phyloP scores from a whole-genome alignment of 768 basidiomycete species.

The Russula compacta region DNA sequence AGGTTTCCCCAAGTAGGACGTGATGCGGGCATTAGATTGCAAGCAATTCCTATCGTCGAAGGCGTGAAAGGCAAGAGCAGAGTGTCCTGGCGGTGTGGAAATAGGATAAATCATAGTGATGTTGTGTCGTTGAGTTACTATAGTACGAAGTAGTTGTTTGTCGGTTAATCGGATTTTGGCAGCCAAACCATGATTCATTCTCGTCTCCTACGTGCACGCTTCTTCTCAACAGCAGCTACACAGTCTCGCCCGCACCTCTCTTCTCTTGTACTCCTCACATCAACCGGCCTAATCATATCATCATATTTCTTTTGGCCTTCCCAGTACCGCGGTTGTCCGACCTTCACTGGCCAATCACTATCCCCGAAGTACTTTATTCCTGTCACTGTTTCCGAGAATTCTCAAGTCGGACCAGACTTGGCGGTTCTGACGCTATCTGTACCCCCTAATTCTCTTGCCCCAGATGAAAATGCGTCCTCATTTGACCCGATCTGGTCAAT shows the following conservation, averaged over 20 bases:
- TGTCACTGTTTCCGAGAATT: constrained; percentile 45
- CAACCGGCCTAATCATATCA: constrained; percentile 34
- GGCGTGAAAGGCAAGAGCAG: neutral
- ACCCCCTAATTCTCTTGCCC: constrained; percentile 31
- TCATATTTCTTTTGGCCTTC: constrained; percentile 48
- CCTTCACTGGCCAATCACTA: constrained; percentile 24
- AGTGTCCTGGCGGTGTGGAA: constrained; percentile 1
- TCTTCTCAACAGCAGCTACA: neutral
- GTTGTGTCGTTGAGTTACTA: neutral
- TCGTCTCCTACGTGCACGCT: constrained; percentile 2
- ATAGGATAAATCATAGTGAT: constrained; percentile 4
- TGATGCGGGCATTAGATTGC: constrained; percentile 13
- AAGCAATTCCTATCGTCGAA: neutral
- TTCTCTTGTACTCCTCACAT: constrained; percentile 27
- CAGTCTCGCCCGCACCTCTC: constrained; percentile 7
- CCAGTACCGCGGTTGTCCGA: constrained; percentile 37
- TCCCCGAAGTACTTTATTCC: constrained; percentile 41
- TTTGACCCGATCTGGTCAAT: constrained; percentile 57
- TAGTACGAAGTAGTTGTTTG: neutral
- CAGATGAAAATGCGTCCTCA: constrained; percentile 10
- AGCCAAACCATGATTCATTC: constrained; percentile 5
- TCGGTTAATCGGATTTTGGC: neutral
- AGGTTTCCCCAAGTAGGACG: neutral
- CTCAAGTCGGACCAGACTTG: constrained; percentile 45
- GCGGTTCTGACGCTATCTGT: constrained; percentile 57